Evolutionary conservation across 768 basidiomycete species (phyloP).

Genomic region (Podaxis rugospora): DNA sequence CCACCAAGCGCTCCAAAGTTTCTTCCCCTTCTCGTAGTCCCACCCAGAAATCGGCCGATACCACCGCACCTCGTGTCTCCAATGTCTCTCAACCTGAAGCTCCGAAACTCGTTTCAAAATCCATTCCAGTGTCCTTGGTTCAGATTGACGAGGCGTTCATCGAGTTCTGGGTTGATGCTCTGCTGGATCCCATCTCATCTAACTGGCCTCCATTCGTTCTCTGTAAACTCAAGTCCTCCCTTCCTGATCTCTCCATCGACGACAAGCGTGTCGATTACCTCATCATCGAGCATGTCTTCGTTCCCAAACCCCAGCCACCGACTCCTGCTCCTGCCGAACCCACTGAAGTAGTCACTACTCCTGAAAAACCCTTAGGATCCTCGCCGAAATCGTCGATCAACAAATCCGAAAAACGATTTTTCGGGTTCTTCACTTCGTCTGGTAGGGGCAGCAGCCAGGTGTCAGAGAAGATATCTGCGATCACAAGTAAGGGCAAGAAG

Average conservation of each 20-base stretch:
- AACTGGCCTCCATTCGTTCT: conserved; percentile 69
- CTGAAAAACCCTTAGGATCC: conserved; percentile 15
- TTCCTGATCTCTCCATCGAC: conserved; percentile 22
- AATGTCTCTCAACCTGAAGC: not conserved
- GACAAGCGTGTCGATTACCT: conserved; percentile 55
- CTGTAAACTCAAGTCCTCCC: conserved; percentile 53
- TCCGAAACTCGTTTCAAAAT: conserved; percentile 31
- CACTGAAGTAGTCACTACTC: not conserved
- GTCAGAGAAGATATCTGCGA: conserved; percentile 23
- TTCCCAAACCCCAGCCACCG: conserved; percentile 28
- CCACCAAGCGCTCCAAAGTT: conserved; percentile 18
- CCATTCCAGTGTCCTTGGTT: conserved; percentile 41
- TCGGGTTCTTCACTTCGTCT: conserved; percentile 45
- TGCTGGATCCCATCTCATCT: conserved; percentile 62
- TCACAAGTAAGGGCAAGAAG: conserved; percentile 32
- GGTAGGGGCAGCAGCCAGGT: conserved; percentile 23
- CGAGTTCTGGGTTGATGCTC: conserved; percentile 77
- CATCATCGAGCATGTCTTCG: conserved; percentile 61
- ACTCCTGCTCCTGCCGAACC: conserved; percentile 13
- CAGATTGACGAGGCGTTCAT: conserved; percentile 78
- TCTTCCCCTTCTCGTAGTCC: conserved; percentile 11
- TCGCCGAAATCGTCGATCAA: conserved; percentile 44
- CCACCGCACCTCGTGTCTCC: conserved; percentile 5
- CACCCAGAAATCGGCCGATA: conserved; percentile 23
- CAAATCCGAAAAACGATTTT: conserved; percentile 60